Conservation (phyloP, 2,329 filamentous ascomycete genomes). For the Fusarium newnesense region DNA sequence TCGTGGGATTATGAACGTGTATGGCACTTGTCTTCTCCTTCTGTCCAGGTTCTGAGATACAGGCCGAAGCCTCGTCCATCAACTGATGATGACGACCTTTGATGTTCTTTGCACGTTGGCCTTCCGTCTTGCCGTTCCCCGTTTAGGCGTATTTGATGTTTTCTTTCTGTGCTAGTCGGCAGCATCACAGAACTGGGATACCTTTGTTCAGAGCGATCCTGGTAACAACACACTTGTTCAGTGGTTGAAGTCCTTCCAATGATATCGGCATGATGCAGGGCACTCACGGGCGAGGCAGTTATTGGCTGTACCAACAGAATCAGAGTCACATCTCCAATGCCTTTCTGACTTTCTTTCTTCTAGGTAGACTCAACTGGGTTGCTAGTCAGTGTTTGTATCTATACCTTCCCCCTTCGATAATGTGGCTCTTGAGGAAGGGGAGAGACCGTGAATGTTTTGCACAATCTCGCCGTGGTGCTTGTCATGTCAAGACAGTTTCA, state of each 20-base stretch:
- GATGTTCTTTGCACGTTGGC: not conserved
- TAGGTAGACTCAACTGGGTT: conserved; percentile 7
- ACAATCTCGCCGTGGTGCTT: conserved; percentile 12
- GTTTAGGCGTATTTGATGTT: not conserved
- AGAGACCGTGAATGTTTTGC: conserved; percentile 16
- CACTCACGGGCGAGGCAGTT: conserved; percentile 10
- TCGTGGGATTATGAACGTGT: not conserved
- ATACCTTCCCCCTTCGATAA: not conserved
- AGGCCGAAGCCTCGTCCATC: not conserved
- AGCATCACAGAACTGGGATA: conserved; percentile 33
- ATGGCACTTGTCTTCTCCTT: not conserved
- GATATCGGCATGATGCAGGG: conserved; percentile 13
- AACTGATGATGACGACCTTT: not conserved
- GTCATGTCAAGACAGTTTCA: conserved; percentile 1
- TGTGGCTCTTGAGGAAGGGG: conserved; percentile 29
- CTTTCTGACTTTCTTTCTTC: conserved; percentile 4
- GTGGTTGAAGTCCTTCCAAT: conserved; percentile 23
- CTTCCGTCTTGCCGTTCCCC: not conserved
- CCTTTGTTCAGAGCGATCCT: conserved; percentile 17
- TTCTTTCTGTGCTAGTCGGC: conserved; percentile 2
- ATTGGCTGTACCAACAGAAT: conserved; percentile 29
- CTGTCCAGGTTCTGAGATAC: not conserved
- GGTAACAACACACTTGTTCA: conserved; percentile 8
- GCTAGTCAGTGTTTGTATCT: conserved; percentile 24
- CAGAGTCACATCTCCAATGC: conserved; percentile 25